Base-by-base conservation (phyloP, 2,329 filamentous ascomycete species). In the Neopestalotiopsis sp. region DNA sequence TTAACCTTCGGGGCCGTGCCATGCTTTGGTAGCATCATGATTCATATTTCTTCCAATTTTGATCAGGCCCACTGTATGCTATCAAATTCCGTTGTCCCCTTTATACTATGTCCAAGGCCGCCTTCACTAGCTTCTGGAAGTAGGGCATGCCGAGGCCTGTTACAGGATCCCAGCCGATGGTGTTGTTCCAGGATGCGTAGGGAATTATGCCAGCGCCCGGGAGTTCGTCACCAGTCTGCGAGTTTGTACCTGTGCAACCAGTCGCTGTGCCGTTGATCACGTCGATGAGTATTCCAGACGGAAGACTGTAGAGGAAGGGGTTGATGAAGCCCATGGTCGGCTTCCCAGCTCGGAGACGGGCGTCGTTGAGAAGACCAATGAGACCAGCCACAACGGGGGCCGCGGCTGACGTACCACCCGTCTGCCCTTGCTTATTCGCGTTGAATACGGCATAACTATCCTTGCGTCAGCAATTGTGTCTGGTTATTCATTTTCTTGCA, bases 91-190 rank as follows among this genome's bases (percentile, higher is more conserved):
- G 14, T 63, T 14, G 32, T 17, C 24, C 28, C n/a, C 53, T 58
- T 57, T 24, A 67, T 32, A n/a, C 30, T 20, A 59, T 34, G 58
- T 30, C 56, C 65, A 67, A 67, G 1, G 65, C 65, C 34, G n/a
- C 65, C 56, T 61, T 59, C 6, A 61, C 56, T 32, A 67, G 58
- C 17, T 40, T 56, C 28, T 59, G 12, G 56, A 67, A 61, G 65
- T 67, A 38, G 12, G 70, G 70, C 56, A 66, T 68, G 4, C 86
- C 86, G n/a, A 87, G 69, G 63, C 89, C 86, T 1, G 85, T 87
- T 4, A 86, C 82, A 1, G 82, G 79, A 71, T 88, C 85, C 74
- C 81, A 88, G 0, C 86, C 86, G 3, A 59, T 63, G 2, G 79
- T 81, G 61, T 81, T 82, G 67, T 77, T 77, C 76, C 76, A 77